Evolutionary conservation across 2,329 filamentous ascomycete genomes (phyloP).

Genomic region (Alternaria dauci): DNA sequence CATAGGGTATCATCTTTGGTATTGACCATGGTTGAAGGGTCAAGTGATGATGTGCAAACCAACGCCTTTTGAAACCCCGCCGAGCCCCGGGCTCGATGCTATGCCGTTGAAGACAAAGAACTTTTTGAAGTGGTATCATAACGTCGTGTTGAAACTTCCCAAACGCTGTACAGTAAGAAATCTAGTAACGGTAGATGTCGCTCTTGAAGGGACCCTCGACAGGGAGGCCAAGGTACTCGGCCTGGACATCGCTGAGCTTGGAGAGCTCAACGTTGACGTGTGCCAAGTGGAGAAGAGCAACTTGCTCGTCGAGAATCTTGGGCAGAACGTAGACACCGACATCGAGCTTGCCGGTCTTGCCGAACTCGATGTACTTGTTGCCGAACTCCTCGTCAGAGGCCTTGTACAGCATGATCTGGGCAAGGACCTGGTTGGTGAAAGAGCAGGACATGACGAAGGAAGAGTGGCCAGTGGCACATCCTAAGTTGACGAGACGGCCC

Average conservation of each 20-base stretch:
- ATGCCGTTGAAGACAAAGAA: conserved; percentile 71
- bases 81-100: conserved; percentile 46
- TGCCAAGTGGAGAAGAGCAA: conserved; percentile 88
- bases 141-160: conserved; percentile 64
- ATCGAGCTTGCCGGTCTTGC: conserved; percentile 87
- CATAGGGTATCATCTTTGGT: conserved; percentile 42
- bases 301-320: conserved; percentile 99
- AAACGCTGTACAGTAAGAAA: conserved; percentile 40
- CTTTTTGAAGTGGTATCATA: conserved; percentile 64
- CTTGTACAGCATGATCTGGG: conserved; percentile 99
- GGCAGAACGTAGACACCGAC: conserved; percentile 95
- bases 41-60: conserved; percentile 48
- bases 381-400: conserved; percentile 84
- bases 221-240: conserved; percentile 90
- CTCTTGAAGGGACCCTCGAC: conserved; percentile 93
- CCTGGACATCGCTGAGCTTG: conserved; percentile 83
- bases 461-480: conserved; percentile 98
- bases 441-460: conserved; percentile 99
- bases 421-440: conserved; percentile 99
- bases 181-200: conserved; percentile 74
- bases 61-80: conserved; percentile 49
- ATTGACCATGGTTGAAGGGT: conserved; percentile 51
- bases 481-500: conserved; percentile 98
- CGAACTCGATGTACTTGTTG: conserved; percentile 96
- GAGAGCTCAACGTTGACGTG: conserved; percentile 96